phyloP scores from a whole-genome alignment of 2,329 filamentous ascomycete genomes.

The Phialocephala subalpina region DNA sequence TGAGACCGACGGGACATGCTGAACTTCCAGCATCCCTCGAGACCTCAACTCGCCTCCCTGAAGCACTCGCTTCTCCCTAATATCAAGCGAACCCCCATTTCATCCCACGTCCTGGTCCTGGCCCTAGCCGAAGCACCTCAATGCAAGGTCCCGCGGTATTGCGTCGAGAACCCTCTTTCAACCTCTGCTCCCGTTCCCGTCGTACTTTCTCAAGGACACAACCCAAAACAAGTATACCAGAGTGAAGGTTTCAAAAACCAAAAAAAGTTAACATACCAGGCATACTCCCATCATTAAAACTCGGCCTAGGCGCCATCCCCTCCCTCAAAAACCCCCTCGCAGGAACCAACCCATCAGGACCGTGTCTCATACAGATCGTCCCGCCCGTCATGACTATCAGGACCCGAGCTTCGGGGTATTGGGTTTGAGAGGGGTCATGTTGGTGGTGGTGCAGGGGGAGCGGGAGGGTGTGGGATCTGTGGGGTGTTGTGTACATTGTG shows the following conservation, averaged over 20 bases:
- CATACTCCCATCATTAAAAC: constrained; percentile 72
- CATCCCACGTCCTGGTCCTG: not conserved
- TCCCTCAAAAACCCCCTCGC: constrained; percentile 66
- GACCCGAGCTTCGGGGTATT: constrained; percentile 64
- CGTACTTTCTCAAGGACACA: not conserved
- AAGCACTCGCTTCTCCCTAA: not conserved
- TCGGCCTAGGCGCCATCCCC: constrained; percentile 69
- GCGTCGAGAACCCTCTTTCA: not conserved
- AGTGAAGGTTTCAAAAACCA: not conserved
- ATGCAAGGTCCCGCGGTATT: not conserved
- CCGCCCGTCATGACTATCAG: constrained; percentile 73
- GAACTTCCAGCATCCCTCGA: not conserved
- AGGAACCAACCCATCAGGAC: constrained; percentile 71
- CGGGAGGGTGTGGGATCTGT: not conserved
- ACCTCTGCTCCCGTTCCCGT: not conserved
- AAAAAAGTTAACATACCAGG: constrained; percentile 46
- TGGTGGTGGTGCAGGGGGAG: not conserved
- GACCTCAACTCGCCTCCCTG: not conserved
- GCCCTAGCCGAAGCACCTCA: not conserved
- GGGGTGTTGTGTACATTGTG: not conserved
- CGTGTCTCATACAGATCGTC: constrained; percentile 75
- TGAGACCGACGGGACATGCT: too few relatives aligned
- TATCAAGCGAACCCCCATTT: not conserved
- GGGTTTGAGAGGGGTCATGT: not conserved
- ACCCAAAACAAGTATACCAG: too few relatives aligned